Base-by-base conservation (phyloP, 345 rosid genomes). In the Aquilaria yunnanensis region DNA sequence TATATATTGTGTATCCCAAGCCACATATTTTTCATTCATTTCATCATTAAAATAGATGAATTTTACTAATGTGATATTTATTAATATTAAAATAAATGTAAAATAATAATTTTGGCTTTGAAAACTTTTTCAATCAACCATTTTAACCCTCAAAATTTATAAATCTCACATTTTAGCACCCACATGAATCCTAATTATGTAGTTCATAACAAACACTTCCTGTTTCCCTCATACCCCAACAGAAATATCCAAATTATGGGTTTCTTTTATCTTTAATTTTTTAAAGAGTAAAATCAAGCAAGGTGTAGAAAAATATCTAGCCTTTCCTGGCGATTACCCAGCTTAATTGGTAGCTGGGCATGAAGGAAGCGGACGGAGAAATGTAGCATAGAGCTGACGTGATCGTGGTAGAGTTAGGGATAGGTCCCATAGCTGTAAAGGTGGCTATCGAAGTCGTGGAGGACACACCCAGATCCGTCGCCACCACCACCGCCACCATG, bases 391-490 rank as follows among this genome's bases (percentile, higher is more conserved):
- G 23, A 23, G 23, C 23, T 23, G 23, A 23, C 23, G 23, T 23
- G 1, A 23, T 23, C 76, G 0, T 83, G 88, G 75, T 90, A 90
- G 33, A 81, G 59, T 43, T 79, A 71, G 7, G 97, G 99, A 67
- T 84, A 85, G 8, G 96, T 74, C 59, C 88, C 92, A 68, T 88
- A 94, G 59, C 66, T 69, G 67, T 94, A 90, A 51, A 73, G 87
- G 72, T 78, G 71, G 33, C 83, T 74, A 62, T 85, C 82, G 74
- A 90, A 84, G 64, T 90, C 97, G 62, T 94, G 89, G 62, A 90
- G 76, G 11, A 23, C 23, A 23, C 23, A 23, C 23, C 23, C 23
- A 23, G 23, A 23, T 23, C 23, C 23, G 23, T 23, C 23, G 23
- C 1, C 23, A 23, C 23, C 23, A 23, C 23, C 23, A 1, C 23